Conservation (phyloP, 805 yeast species). For the Pichia cephalocereana region DNA sequence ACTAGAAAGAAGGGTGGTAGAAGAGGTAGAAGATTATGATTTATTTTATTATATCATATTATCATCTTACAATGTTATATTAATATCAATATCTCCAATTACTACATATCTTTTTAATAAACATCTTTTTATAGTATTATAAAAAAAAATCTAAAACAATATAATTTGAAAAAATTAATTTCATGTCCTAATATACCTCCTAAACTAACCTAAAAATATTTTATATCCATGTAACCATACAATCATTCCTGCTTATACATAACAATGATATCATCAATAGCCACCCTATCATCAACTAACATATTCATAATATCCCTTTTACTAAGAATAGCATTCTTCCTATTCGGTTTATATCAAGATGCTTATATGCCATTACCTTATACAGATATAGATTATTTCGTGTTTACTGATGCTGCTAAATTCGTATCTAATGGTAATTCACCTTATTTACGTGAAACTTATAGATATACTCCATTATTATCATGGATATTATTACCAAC, state of each 20-base stretch:
- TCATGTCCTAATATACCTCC: too few relatives aligned
- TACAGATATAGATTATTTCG: conserved; percentile 91
- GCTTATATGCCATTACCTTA: conserved; percentile 67
- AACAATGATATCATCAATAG: neutral
- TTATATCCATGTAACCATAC: too few relatives aligned
- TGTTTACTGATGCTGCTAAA: conserved; percentile 85
- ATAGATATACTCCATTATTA: conserved; percentile 84
- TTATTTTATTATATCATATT: conserved; percentile 1
- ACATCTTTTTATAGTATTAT: too few relatives aligned
- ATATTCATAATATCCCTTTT: conserved; percentile 15
- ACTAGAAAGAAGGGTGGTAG: conserved; percentile 99
- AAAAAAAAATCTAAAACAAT: too few relatives aligned
- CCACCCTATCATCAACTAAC: neutral
- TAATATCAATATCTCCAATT: too few relatives aligned
- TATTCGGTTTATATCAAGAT: conserved; percentile 85
- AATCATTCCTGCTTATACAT: too few relatives aligned
- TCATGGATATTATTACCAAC: conserved; percentile 80
- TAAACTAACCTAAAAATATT: too few relatives aligned
- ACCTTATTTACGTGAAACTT: conserved; percentile 82
- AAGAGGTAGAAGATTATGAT: conserved; percentile 97
- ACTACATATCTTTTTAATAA: too few relatives aligned
- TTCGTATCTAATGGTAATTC: conserved; percentile 50
- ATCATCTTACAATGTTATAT: too few relatives aligned
- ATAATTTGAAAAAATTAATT: too few relatives aligned
- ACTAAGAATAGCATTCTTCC: conserved; percentile 53